Percentiles rank a stretch among this genome's conserved stretches.
Conservation (phyloP, 257 asterid genomes). For the Phtheirospermum japonicum region DNA sequence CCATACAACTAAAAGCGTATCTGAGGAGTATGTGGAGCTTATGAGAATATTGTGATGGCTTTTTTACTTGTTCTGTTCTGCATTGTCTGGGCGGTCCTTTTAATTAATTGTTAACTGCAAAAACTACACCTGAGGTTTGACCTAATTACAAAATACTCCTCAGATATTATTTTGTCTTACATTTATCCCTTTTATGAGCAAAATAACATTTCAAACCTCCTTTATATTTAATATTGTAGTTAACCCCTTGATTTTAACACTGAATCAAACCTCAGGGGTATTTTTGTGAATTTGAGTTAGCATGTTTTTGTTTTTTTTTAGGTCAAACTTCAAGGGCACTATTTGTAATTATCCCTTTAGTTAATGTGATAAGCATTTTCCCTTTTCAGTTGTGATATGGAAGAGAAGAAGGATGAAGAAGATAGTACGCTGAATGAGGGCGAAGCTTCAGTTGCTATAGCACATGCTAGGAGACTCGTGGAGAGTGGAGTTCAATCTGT, state of each 20-base stretch:
- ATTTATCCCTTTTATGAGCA: background rate
- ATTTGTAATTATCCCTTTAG: background rate
- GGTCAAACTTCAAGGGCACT: background rate
- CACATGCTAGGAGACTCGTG: constrained; percentile 87
- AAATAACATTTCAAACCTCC: background rate
- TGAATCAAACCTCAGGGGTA: background rate
- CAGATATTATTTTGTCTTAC: background rate
- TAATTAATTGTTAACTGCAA: no score
- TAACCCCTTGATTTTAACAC: background rate
- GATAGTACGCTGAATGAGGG: constrained; percentile 93
- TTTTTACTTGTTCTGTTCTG: no score
- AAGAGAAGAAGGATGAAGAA: constrained; percentile 96
- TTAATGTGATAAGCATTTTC: constrained; percentile 6
- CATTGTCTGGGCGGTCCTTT: no score
- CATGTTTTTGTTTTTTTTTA: background rate
- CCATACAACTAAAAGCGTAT: constrained; percentile 18
- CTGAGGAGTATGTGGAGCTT: no score
- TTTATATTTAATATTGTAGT: background rate
- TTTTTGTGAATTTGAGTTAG: background rate
- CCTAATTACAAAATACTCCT: background rate
- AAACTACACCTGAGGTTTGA: background rate
- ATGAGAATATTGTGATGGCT: no score
- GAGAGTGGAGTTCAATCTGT: constrained; percentile 78
- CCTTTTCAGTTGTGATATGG: constrained; percentile 84
- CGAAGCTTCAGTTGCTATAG: constrained; percentile 84